A percentile compares a stretch with the other conserved stretches of the same genome.
phyloP scores from a whole-genome alignment of 352 stramenopile genomes.

The Phytophthora macrochlamydospora region DNA sequence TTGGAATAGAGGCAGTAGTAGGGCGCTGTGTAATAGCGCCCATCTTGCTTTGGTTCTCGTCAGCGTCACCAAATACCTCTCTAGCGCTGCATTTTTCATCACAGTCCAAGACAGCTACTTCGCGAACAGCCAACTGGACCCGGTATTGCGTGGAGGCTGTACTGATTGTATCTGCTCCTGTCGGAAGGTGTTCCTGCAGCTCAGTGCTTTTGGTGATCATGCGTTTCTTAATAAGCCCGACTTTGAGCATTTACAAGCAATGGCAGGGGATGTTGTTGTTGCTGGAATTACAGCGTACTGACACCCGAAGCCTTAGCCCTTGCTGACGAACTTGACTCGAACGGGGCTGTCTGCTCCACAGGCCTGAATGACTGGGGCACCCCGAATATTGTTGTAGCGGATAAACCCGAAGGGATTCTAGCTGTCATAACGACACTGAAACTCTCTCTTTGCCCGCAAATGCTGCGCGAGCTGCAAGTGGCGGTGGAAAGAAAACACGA shows the following conservation, averaged over 20 bases:
- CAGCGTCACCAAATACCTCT: slow-evolving; percentile 10
- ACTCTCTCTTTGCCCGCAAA: slow-evolving; percentile 8
- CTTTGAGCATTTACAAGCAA: slow-evolving; percentile 7
- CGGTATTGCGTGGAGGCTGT: slow-evolving; percentile 13
- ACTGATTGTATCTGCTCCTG: slow-evolving; percentile 6
- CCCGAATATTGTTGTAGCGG: slow-evolving; percentile 3
- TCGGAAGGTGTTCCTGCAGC: slow-evolving; percentile 12
- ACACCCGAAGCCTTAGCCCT: slow-evolving; percentile 10
- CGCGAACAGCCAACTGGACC: slow-evolving; percentile 8
- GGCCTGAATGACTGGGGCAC: slow-evolving; percentile 19
- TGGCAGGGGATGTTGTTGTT: slow-evolving; percentile 1
- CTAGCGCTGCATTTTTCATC: slow-evolving; percentile 12
- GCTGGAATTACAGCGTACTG: slow-evolving; percentile 9
- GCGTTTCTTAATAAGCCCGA: slow-evolving; percentile 10
- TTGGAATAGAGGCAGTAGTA: slow-evolving; percentile 3
- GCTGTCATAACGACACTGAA: slow-evolving; percentile 5
- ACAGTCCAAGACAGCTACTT: slow-evolving; percentile 12
- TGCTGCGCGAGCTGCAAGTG: slow-evolving; percentile 6
- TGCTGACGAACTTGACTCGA: slow-evolving; percentile 8
- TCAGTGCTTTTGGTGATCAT: slow-evolving; percentile 5
- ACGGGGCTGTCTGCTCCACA: slow-evolving; percentile 8
- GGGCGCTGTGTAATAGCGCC: slow-evolving; percentile 12
- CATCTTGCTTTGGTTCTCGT: slow-evolving; percentile 7
- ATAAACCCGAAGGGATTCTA: slow-evolving; percentile 4
- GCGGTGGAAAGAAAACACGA: slow-evolving; percentile 2